Evolutionary conservation across 2,329 filamentous ascomycete genomes (phyloP).

Genomic region (Phaeosphaeriaceae sp.): DNA sequence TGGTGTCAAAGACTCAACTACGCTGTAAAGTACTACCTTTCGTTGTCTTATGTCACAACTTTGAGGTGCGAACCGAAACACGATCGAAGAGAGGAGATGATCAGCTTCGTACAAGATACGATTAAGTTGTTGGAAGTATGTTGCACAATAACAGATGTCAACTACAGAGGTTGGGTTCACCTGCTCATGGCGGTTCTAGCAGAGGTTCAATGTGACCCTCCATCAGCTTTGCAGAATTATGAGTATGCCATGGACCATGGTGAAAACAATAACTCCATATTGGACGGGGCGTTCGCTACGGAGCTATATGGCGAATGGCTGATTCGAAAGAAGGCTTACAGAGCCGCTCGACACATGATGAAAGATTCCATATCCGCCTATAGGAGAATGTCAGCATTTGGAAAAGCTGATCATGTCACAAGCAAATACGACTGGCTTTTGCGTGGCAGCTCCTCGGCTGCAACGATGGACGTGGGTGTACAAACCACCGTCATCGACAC

Average conservation of each 20-base stretch:
- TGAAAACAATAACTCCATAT: conserved; percentile 67
- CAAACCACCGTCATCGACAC: conserved; percentile 70
- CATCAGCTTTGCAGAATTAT: conserved; percentile 65
- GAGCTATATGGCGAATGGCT: conserved; percentile 77
- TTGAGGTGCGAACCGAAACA: conserved; percentile 47
- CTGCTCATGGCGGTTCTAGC: conserved; percentile 72
- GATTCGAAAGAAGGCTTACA: conserved; percentile 66
- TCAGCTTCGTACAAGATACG: conserved; percentile 62
- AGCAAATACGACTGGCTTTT: conserved; percentile 72
- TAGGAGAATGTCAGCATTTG: conserved; percentile 70
- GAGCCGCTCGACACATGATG: conserved; percentile 73
- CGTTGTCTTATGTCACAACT: conserved; percentile 49
- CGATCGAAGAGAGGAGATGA: conserved; percentile 54
- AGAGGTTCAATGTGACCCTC: conserved; percentile 64
- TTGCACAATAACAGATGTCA: conserved; percentile 69
- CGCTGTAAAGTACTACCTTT: conserved; percentile 51
- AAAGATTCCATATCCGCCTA: conserved; percentile 72
- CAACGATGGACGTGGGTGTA: conserved; percentile 67
- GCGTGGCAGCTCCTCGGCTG: conserved; percentile 65
- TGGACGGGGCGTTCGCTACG: conserved; percentile 76
- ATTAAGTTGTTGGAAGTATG: conserved; percentile 69
- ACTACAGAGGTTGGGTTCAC: conserved; percentile 73
- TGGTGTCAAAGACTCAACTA: conserved; percentile 54
- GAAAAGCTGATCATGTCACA: conserved; percentile 71
- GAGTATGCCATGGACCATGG: conserved; percentile 76